Conservation (phyloP, 2,329 filamentous ascomycete genomes). For the Neofusicoccum laricinum region DNA sequence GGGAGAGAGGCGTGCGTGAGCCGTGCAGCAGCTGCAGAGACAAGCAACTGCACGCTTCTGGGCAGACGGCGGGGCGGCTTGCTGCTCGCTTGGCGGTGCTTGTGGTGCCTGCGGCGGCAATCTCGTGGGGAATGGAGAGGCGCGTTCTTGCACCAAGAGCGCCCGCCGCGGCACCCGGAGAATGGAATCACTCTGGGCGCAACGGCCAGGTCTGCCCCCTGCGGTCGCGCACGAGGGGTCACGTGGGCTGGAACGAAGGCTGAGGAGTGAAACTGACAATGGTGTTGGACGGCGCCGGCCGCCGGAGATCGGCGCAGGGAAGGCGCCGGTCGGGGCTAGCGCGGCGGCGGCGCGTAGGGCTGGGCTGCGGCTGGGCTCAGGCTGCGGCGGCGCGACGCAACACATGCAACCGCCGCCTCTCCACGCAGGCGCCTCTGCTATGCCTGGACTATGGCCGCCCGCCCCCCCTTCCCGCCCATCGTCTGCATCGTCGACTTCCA, state of each 20-base stretch:
- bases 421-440: slow-evolving; percentile 5
- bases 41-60: not conserved
- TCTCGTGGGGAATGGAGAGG: slow-evolving; percentile 2
- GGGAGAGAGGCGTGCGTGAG: not conserved
- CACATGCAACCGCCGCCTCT: not conserved
- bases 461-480: slow-evolving; percentile 41
- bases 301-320: not conserved
- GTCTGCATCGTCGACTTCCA: slow-evolving; percentile 55
- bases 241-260: not conserved
- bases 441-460: slow-evolving; percentile 13
- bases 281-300: not conserved
- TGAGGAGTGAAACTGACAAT: no score
- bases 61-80: not conserved
- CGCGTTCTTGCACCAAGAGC: not conserved
- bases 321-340: not conserved
- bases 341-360: not conserved
- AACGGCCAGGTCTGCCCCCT: no score
- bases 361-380: not conserved
- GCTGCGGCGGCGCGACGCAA: not conserved
- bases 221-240: not conserved
- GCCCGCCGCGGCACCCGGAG: not conserved
- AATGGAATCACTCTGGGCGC: not conserved
- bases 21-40: not conserved
- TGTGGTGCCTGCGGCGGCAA: not conserved
- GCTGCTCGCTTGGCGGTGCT: not conserved